phyloP scores from a whole-genome alignment of 768 basidiomycete species.

The Strobilomyces dryophilus region DNA sequence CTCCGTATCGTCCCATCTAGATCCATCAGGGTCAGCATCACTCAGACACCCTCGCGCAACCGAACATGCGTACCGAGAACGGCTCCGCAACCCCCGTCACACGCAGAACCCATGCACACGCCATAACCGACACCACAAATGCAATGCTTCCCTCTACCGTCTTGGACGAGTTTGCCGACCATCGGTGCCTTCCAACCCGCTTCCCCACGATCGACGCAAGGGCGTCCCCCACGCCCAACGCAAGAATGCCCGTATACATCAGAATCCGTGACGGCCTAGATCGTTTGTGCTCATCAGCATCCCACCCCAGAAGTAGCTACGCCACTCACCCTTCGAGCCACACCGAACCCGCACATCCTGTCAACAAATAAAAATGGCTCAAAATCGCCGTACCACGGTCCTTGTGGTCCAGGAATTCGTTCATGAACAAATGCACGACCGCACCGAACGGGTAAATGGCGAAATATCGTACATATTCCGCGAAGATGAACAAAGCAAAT shows the following conservation, averaged over 20 bases:
- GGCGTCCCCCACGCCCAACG: conserved; percentile 91
- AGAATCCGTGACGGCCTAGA: conserved; percentile 47
- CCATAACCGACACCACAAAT: conserved; percentile 67
- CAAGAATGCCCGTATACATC: conserved; percentile 81
- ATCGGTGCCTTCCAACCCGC: conserved; percentile 71
- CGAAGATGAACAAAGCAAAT: conserved; percentile 92
- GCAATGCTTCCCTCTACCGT: conserved; percentile 90
- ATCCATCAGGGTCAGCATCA: conserved; percentile 18
- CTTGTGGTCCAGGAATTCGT: conserved; percentile 93
- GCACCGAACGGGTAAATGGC: conserved; percentile 96
- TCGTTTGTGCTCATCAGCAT: conserved; percentile 9
- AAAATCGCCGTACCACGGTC: conserved; percentile 95
- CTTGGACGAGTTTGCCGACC: conserved; percentile 82
- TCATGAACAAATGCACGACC: conserved; percentile 90
- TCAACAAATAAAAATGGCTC: conserved; percentile 95
- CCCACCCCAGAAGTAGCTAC: neutral
- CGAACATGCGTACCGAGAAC: conserved; percentile 64
- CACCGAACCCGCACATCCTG: conserved; percentile 88
- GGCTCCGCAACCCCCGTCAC: conserved; percentile 61
- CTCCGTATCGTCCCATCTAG: conserved; percentile 64
- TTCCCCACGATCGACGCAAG: conserved; percentile 92
- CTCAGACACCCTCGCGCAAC: neutral
- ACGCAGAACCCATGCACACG: conserved; percentile 67
- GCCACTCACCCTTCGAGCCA: conserved; percentile 89
- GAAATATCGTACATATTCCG: conserved; percentile 97